Evolutionary conservation across 176 grass and related monocot species (phyloP).

Genomic region (Ampelocalamus luodianensis): DNA sequence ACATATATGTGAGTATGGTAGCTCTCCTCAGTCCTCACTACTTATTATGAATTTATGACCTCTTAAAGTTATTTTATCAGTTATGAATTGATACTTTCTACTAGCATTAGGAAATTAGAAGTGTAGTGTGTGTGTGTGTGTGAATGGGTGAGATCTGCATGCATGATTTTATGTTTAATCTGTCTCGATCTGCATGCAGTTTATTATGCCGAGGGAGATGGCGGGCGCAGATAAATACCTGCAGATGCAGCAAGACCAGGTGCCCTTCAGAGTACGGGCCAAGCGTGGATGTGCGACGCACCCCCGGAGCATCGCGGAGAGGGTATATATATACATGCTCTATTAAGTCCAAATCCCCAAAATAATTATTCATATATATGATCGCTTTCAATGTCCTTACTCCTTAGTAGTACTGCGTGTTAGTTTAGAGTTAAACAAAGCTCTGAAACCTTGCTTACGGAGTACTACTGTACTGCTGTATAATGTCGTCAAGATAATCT

Average conservation of each 20-base stretch:
- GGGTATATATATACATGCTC: constrained; percentile 37
- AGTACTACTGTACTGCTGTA: neutral
- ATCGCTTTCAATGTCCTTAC: neutral
- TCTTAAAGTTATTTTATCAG: neutral
- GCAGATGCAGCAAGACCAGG: constrained; percentile 69
- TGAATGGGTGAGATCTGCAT: neutral
- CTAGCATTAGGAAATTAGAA: neutral
- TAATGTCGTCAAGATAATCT: neutral
- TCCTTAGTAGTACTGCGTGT: neutral
- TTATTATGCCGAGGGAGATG: constrained; percentile 53
- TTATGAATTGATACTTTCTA: constrained; percentile 1
- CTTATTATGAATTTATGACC: neutral
- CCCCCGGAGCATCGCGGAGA: constrained; percentile 84
- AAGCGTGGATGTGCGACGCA: constrained; percentile 87
- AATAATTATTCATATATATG: neutral
- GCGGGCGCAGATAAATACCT: constrained; percentile 44
- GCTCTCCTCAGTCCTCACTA: too few species aligned
- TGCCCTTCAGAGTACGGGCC: constrained; percentile 72
- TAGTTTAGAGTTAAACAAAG: neutral
- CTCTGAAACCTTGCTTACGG: neutral
- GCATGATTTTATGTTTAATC: constrained; percentile 33
- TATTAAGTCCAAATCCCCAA: neutral
- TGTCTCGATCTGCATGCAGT: constrained; percentile 33
- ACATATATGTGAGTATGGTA: neutral
- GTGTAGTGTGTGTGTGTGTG: too few species aligned